A percentile compares a stretch with the other conserved stretches of the same genome.
phyloP scores from a whole-genome alignment of 805 yeast genomes.

The Candida silvicultrix region DNA sequence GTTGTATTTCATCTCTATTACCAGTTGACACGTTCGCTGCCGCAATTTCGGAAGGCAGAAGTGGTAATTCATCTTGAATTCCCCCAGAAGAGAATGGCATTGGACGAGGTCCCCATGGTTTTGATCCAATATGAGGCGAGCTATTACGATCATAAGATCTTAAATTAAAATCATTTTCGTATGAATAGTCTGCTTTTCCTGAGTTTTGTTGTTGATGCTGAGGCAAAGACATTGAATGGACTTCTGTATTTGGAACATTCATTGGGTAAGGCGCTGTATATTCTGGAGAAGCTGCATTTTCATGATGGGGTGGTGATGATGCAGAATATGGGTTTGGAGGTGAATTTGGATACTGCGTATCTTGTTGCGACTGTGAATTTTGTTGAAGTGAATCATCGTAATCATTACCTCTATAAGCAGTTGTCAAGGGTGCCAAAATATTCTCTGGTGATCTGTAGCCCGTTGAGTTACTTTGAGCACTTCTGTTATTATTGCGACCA shows the following conservation, averaged over 20 bases:
- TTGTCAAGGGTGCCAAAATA: conserved; percentile 13
- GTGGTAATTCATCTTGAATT: background rate
- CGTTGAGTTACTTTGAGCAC: conserved; percentile 5
- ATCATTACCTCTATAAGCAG: conserved; percentile 15
- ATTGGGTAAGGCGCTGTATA: conserved; percentile 15
- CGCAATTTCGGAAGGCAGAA: conserved; percentile 1
- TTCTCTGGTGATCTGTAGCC: conserved; percentile 7
- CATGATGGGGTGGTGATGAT: background rate
- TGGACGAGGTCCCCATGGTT: conserved; percentile 22
- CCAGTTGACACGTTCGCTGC: background rate
- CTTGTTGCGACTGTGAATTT: background rate
- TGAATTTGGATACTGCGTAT: background rate
- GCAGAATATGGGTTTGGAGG: too few relatives aligned
- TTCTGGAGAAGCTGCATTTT: background rate
- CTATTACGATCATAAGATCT: background rate
- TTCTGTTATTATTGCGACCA: conserved; percentile 4
- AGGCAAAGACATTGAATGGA: background rate
- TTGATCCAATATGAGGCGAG: conserved; percentile 2
- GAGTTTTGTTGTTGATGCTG: background rate
- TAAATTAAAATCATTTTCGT: background rate
- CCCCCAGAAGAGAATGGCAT: conserved; percentile 10
- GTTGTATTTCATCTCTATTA: background rate
- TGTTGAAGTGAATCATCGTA: conserved; percentile 5
- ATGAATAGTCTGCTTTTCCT: conserved; percentile 15
- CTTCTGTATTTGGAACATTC: conserved; percentile 6